Evolutionary conservation across 2,329 filamentous ascomycete genomes (phyloP).

Genomic region (Gyromitra esculenta): DNA sequence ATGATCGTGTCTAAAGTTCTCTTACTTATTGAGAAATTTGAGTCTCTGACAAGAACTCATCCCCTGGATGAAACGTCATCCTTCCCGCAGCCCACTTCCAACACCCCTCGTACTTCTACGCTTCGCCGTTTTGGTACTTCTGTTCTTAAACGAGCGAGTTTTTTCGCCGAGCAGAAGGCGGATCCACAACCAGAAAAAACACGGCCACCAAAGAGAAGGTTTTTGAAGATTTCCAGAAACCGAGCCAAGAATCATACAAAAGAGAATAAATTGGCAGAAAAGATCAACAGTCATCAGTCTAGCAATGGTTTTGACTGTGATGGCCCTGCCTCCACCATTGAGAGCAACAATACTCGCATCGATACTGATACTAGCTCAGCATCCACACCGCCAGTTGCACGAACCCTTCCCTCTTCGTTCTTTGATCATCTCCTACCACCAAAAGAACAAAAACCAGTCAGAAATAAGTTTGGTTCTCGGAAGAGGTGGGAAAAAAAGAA

Average conservation of each 20-base stretch:
- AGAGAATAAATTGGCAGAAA: neutral
- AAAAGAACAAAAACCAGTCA: neutral
- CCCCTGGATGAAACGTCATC: neutral
- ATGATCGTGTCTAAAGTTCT: slow-evolving; percentile 33
- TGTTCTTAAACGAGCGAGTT: slow-evolving; percentile 26
- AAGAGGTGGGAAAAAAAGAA: slow-evolving; percentile 1
- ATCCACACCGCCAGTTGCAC: slow-evolving; percentile 33
- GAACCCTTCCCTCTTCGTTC: slow-evolving; percentile 30
- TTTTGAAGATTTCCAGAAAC: slow-evolving; percentile 25
- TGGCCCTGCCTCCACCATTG: slow-evolving; percentile 12
- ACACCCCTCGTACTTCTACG: slow-evolving; percentile 1
- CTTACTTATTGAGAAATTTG: slow-evolving; percentile 34
- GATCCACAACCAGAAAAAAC: neutral
- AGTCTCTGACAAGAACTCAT: slow-evolving; percentile 27
- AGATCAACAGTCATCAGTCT: neutral
- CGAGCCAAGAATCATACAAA: slow-evolving; percentile 5
- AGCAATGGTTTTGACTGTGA: slow-evolving; percentile 35
- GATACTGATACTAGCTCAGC: slow-evolving; percentile 21
- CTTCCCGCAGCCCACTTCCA: neutral
- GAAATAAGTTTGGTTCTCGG: neutral
- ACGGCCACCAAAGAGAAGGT: slow-evolving; percentile 25
- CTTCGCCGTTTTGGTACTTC: slow-evolving; percentile 27
- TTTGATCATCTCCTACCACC: slow-evolving; percentile 24
- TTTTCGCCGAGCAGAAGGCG: slow-evolving; percentile 26
- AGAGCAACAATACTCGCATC: slow-evolving; percentile 19